These are phyloP conservation scores for Colletotrichum sp. DNA, from an alignment of 2,329 filamentous ascomycete species.

Conservation along the genomic window DNA sequence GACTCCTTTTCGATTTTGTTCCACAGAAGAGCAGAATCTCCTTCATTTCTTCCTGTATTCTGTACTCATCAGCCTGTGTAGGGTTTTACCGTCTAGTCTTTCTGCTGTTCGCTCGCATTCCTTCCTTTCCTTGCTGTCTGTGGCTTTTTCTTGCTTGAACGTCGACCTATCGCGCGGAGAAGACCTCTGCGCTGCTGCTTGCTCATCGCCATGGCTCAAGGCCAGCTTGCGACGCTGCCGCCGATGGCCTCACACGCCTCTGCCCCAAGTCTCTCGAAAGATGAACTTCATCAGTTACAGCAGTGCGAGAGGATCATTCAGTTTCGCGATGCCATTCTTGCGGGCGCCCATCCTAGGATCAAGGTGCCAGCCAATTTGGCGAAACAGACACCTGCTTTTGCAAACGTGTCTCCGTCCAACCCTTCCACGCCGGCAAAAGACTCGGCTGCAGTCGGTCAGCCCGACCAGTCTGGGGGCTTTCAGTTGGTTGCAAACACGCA, in stretches of 20 bases:
- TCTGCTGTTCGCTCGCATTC: neutral
- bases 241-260: conserved; percentile 25
- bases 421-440: conserved; percentile 1
- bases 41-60: neutral
- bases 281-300: conserved; percentile 61
- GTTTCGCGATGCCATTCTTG: conserved; percentile 80
- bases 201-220: conserved; percentile 13
- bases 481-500: conserved; percentile 41
- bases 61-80: neutral
- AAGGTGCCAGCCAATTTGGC: conserved; percentile 53
- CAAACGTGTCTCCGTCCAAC: conserved; percentile 25
- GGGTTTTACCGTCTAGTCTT: neutral
- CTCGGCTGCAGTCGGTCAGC: neutral
- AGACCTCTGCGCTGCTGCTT: neutral
- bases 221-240: conserved; percentile 15
- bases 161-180: neutral
- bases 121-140: neutral
- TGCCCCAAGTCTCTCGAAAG: conserved; percentile 40
- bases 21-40: neutral
- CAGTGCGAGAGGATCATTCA: conserved; percentile 83
- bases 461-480: conserved; percentile 31
- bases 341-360: conserved; percentile 73
- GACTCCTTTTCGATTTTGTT: neutral
- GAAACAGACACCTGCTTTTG: conserved; percentile 18
- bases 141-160: conserved; percentile 2